Conservation (phyloP, 2,329 filamentous ascomycete genomes). For the Aurifilum marmelostoma region DNA sequence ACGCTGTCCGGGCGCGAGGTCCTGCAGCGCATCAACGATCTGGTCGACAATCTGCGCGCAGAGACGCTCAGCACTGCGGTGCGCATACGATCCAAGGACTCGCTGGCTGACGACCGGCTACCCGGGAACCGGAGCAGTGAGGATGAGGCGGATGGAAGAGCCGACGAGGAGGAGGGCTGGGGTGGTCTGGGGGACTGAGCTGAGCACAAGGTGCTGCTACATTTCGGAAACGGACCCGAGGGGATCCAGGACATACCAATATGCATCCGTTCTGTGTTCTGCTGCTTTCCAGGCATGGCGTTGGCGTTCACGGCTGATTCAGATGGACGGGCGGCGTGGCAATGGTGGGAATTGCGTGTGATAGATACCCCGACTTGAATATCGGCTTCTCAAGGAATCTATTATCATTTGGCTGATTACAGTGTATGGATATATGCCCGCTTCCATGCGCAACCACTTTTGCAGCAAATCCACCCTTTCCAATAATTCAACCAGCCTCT, state of each 20-base stretch:
- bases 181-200: constrained; percentile 68
- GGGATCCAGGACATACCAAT: neutral
- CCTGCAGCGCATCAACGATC: constrained; percentile 54
- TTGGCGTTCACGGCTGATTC: constrained; percentile 18
- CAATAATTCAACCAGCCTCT: neutral
- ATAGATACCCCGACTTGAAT: constrained; percentile 8
- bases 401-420: neutral
- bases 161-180: constrained; percentile 61
- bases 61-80: constrained; percentile 71
- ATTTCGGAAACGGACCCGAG: neutral
- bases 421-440: neutral
- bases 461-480: neutral
- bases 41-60: constrained; percentile 59
- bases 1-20: constrained; percentile 46
- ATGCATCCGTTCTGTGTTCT: neutral
- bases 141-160: constrained; percentile 42
- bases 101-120: constrained; percentile 74
- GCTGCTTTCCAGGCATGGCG: constrained; percentile 8
- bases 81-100: constrained; percentile 69
- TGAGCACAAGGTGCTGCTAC: constrained; percentile 41
- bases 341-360: constrained; percentile 12
- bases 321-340: neutral
- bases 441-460: neutral
- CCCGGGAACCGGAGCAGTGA: constrained; percentile 57
- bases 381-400: constrained; percentile 6